Base-by-base conservation (phyloP, 805 yeast genomes). In the Grigorovia transvaalensis region DNA sequence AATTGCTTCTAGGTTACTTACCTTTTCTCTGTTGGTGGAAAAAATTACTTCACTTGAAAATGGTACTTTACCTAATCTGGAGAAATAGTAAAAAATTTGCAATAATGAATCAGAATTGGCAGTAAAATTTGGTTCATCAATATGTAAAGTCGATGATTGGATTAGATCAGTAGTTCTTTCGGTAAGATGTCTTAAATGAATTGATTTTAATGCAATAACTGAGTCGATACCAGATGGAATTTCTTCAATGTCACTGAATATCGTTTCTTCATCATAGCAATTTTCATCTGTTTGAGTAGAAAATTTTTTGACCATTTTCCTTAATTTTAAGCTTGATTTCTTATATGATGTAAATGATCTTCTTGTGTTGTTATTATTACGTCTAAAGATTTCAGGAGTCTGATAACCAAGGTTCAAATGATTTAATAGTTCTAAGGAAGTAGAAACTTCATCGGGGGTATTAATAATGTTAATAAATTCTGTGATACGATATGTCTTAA, bases 81-180 rank as follows among this genome's bases (percentile, higher is more conserved):
- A 63, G 46, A 72, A 67, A 43, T 69, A 68, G 45, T 63, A 63
- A 45, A 69, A 58, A n/a, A 70, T 62, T 44, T 68, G 69, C 15
- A 71, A 44, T 33, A 64, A 54, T 2, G 67, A 56, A 50, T 69
- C 67, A 15, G 63, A 56, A 35, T 59, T 59, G 3, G 64, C 60
- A 17, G 64, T 58, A 23, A 60, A 59, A 46, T 59, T 59, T 5
- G 62, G 63, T 8, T 62, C 62, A 9, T 61, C 63, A 49, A 54
- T 58, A 30, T 61, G 56, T 35, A 64, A 55, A 5, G 75, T 69
- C 1, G 88, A 81, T 1, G 86, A 87, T 59, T 81, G 86, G 50
- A 84, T 72, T 49, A 84, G 67, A 63, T 84, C 86, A 0, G 87
- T 80, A 0, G 88, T 82, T 63, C 90, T 71, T 51, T 84, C 83